Conservation (phyloP, 2,329 filamentous ascomycete genomes). For the Aspergillus ruber region DNA sequence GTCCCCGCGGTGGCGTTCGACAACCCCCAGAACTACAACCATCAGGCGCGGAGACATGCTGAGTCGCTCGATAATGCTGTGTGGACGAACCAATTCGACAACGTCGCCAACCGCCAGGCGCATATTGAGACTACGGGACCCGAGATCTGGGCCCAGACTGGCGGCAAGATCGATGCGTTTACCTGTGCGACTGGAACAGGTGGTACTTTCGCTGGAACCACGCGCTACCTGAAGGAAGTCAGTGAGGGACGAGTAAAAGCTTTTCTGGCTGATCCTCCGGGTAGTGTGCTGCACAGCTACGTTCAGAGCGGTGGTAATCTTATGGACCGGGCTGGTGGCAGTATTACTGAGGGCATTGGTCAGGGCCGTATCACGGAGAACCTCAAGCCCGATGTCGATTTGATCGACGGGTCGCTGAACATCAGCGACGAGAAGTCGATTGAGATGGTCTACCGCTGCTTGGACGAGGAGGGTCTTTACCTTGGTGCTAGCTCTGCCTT, state of each 20-base stretch:
- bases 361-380: constrained; percentile 97
- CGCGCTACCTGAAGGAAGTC: constrained; percentile 78
- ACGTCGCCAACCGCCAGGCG: constrained; percentile 84
- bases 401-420: constrained; percentile 76
- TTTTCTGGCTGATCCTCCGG: constrained; percentile 89
- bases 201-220: constrained; percentile 83
- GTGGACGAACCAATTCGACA: constrained; percentile 99
- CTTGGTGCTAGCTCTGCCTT: constrained; percentile 87
- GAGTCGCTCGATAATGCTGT: constrained; percentile 79
- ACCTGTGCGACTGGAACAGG: constrained; percentile 91
- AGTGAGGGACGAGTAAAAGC: constrained; percentile 72
- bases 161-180: constrained; percentile 81
- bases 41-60: constrained; percentile 88
- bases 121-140: constrained; percentile 96
- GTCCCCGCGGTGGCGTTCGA: constrained; percentile 95
- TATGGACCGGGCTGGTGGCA: constrained; percentile 71
- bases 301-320: constrained; percentile 78
- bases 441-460: constrained; percentile 92
- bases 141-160: constrained; percentile 93
- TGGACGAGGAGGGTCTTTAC: constrained; percentile 94
- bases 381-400: constrained; percentile 71
- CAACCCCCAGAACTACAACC: constrained; percentile 95
- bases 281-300: constrained; percentile 88
- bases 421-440: constrained; percentile 92
- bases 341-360: constrained; percentile 96